Percentiles rank a stretch among this genome's conserved stretches.
These are phyloP conservation scores for Cryoendolithus antarcticus DNA, from an alignment of 2,329 filamentous ascomycete species.

Conservation along the genomic window DNA sequence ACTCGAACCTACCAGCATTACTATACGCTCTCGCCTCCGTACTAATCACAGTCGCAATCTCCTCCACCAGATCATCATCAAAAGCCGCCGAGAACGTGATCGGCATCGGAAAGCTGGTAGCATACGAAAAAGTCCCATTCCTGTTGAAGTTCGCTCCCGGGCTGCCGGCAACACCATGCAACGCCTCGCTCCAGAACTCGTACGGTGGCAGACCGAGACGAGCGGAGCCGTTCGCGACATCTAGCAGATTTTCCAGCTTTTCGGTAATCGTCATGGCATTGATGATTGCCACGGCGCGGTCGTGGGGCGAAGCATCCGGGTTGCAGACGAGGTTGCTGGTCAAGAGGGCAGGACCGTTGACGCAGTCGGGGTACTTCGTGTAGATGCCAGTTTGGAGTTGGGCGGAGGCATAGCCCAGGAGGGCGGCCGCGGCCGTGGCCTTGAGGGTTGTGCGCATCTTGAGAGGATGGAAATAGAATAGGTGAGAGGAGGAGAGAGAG, in stretches of 20 bases:
- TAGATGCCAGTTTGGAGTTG: too few relatives aligned
- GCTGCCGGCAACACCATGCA: conserved; percentile 47
- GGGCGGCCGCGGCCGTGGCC: too few relatives aligned
- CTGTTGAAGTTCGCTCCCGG: conserved; percentile 44
- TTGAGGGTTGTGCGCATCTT: too few relatives aligned
- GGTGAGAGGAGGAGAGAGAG: too few relatives aligned
- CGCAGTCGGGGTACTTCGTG: conserved; percentile 31
- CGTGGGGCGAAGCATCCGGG: conserved; percentile 22
- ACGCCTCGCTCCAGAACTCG: conserved; percentile 49
- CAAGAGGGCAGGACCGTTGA: conserved; percentile 30
- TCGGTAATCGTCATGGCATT: conserved; percentile 29
- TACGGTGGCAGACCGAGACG: conserved; percentile 47
- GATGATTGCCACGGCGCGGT: conserved; percentile 33
- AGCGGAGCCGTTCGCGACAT: conserved; percentile 41
- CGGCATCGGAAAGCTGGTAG: conserved; percentile 54
- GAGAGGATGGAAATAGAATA: too few relatives aligned
- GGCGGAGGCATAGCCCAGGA: too few relatives aligned
- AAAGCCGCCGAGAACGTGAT: conserved; percentile 51
- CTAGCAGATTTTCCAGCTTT: conserved; percentile 41
- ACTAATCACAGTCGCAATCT: conserved; percentile 42
- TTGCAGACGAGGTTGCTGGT: conserved; percentile 40
- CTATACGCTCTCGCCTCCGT: conserved; percentile 55
- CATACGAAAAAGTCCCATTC: conserved; percentile 42
- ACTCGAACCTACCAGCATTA: conserved; percentile 45
- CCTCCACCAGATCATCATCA: conserved; percentile 47